A percentile compares a stretch with the other conserved stretches of the same genome.
These are phyloP conservation scores for Zymoseptoria crescenta DNA, from an alignment of 2,329 filamentous ascomycete genomes.

Conservation along the genomic window DNA sequence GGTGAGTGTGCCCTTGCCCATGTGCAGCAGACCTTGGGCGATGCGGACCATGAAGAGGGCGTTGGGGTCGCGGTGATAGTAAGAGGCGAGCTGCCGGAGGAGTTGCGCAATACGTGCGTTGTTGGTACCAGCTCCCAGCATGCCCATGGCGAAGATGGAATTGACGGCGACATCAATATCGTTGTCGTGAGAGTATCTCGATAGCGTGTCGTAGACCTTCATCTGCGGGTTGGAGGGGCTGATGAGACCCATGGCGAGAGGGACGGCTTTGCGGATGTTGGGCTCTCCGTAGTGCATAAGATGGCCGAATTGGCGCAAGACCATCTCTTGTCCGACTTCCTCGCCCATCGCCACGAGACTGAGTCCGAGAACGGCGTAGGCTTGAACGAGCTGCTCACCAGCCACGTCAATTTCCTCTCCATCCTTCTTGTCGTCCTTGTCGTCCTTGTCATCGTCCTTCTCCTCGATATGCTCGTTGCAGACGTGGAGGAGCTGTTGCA, in stretches of 20 bases:
- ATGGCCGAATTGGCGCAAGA: slow-evolving; percentile 91
- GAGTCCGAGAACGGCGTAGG: slow-evolving; percentile 90
- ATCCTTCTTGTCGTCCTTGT: slow-evolving; percentile 65
- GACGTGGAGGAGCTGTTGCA: slow-evolving; percentile 93
- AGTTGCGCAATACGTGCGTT: slow-evolving; percentile 94
- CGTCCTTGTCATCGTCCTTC: slow-evolving; percentile 52
- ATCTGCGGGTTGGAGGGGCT: slow-evolving; percentile 98
- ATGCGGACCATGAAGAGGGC: slow-evolving; percentile 99
- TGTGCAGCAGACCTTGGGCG: slow-evolving; percentile 92
- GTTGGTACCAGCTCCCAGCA: slow-evolving; percentile 93
- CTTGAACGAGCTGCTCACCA: slow-evolving; percentile 87
- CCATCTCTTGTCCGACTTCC: slow-evolving; percentile 98
- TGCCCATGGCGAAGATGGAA: slow-evolving; percentile 97
- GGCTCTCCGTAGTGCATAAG: slow-evolving; percentile 98
- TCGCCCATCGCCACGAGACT: slow-evolving; percentile 96
- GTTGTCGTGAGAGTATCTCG: slow-evolving; percentile 95
- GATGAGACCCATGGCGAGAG: slow-evolving; percentile 90
- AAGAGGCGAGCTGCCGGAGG: slow-evolving; percentile 87
- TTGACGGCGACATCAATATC: slow-evolving; percentile 98
- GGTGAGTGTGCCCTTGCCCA: slow-evolving; percentile 96
- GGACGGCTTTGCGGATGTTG: slow-evolving; percentile 94
- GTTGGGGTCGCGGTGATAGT: slow-evolving; percentile 95
- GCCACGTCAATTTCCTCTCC: slow-evolving; percentile 55
- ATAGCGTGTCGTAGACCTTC: slow-evolving; percentile 98
- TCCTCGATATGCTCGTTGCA: slow-evolving; percentile 98